These are phyloP conservation scores for sorghum (Sorghum bicolor) DNA, from an alignment of 176 grass and related monocot genomes.

Conservation along the genomic window Sorghum_bicolor_NCBIv3 NC_012878.2:54683501-54684000, in stretches of 20 bases:
- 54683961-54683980: constrained; percentile 11
- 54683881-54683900: constrained; percentile 12
- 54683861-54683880: constrained; percentile 11
- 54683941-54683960: constrained; percentile 4
- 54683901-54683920: constrained; percentile 18
- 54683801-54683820: constrained; percentile 30
- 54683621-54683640: neutral
- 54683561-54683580: neutral
- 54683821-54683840: constrained; percentile 37
- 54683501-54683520: too few relatives aligned
- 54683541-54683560: neutral
- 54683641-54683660: neutral
- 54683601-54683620: neutral
- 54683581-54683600: neutral
- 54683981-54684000: constrained; percentile 5
- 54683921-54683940: constrained; percentile 19
- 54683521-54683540: too few relatives aligned
- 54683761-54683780: neutral
- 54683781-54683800: constrained; percentile 20
- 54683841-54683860: constrained; percentile 25
- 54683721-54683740: neutral
- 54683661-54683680: neutral
- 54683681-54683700: constrained; percentile 1
- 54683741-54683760: neutral
- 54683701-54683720: neutral